Conservation (phyloP, 805 yeast genomes). For the Candida michaelii region DNA sequence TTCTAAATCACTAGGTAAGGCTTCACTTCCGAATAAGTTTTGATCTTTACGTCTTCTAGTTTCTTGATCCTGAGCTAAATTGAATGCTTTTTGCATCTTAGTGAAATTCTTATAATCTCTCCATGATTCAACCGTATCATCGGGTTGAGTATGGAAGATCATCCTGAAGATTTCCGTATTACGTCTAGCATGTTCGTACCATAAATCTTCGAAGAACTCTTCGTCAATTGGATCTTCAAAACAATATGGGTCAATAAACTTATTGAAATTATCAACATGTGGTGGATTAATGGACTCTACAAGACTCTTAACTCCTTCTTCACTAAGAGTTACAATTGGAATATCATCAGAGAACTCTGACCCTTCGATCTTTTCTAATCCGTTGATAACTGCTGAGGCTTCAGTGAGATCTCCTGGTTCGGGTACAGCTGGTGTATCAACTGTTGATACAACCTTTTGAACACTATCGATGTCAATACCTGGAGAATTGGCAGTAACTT, state of each 20-base stretch:
- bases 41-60: slow-evolving; percentile 27
- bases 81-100: slow-evolving; percentile 59
- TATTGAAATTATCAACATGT: slow-evolving; percentile 32
- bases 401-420: slow-evolving; percentile 3
- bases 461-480: not conserved
- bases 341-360: slow-evolving; percentile 23
- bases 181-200: slow-evolving; percentile 80
- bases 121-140: slow-evolving; percentile 89
- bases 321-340: slow-evolving; percentile 45
- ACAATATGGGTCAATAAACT: slow-evolving; percentile 79
- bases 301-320: slow-evolving; percentile 41
- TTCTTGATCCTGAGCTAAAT: slow-evolving; percentile 36
- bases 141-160: slow-evolving; percentile 94
- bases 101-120: slow-evolving; percentile 75
- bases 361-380: slow-evolving; percentile 6
- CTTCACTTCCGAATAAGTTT: slow-evolving; percentile 16
- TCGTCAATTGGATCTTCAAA: slow-evolving; percentile 85
- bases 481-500: not conserved
- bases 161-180: slow-evolving; percentile 80
- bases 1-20: slow-evolving; percentile 16
- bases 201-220: slow-evolving; percentile 80
- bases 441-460: slow-evolving; percentile 12
- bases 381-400: not conserved
- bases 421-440: slow-evolving; percentile 6
- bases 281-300: slow-evolving; percentile 41